Evolutionary conservation across 441 rosid genomes (phyloP).

Genomic region (Dalechampia spathulata): DNA sequence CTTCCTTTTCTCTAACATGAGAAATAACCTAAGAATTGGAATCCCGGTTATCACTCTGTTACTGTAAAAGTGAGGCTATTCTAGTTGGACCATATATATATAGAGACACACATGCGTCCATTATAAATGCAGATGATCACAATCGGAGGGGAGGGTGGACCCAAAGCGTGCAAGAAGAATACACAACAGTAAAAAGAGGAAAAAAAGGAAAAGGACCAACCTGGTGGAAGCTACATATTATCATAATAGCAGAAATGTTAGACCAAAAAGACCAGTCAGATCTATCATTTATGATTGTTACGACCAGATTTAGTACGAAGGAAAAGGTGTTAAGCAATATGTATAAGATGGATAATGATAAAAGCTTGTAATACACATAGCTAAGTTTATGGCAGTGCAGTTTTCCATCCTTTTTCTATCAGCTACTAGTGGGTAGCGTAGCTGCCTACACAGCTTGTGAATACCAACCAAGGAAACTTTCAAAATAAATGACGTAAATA

Average conservation of each 20-base stretch:
- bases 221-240: background rate
- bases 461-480: conserved; percentile 3
- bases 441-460: no score
- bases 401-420: no score
- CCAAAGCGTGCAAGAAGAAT: background rate
- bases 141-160: no score
- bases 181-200: no score
- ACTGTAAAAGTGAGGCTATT: background rate
- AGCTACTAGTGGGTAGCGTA: no score
- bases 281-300: conserved; percentile 12
- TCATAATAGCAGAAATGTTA: conserved; percentile 12
- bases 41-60: background rate
- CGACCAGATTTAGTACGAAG: background rate
- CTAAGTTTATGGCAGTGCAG: no score
- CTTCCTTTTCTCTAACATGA: background rate
- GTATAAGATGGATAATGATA: background rate
- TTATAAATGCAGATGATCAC: background rate
- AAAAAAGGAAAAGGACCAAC: conserved; percentile 4
- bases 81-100: background rate
- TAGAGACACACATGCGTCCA: background rate
- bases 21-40: background rate
- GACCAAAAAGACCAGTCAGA: conserved; percentile 33
- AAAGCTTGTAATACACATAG: background rate
- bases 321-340: background rate
- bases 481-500: conserved; percentile 6